Evolutionary conservation across 2,329 filamentous ascomycete genomes (phyloP), one percentile per base, ranked within the genome.

Genomic region (Nemania sp.): DNA sequence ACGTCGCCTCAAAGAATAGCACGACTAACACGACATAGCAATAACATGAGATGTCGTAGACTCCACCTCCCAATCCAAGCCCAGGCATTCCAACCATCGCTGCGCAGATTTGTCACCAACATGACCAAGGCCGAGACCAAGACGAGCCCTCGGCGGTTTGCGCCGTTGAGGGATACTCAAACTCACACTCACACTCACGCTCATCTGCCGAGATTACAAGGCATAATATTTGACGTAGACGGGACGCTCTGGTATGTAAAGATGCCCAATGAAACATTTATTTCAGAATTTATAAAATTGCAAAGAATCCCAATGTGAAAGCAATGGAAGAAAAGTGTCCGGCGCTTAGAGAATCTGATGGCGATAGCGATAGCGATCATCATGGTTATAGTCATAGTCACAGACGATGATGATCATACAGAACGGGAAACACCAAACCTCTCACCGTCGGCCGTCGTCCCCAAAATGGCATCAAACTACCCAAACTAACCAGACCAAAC

Each of bases 181-280:
- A 64, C 62, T 11, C 65, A 75, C 5, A 64, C 75, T 3, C 68
- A 73, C 2, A 67, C 70, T 21, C 71, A 72, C 9, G 67, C 70
- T 21, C 71, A 72, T 9, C 72, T 75, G 20, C 82, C 83, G 1
- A 78, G 72, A 58, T 75, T 90, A 29, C 80, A 80, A 62, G 87
- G 87, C 3, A 77, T 89, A 1, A 82, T 98, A 13, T 98, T 98
- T 76, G 94, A 99, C 77, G 91, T 99, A 65, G 94, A 99, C 75
- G 94, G 94, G 3, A 99, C 94, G 21, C 77, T 98, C 62, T 97
- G 90, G 93, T 96, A n/a, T n/a, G n/a, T n/a, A n/a, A 77, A 78
- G 87, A 80, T 18, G 42, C 35, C 9, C 7, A 20, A 10, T 20
- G 40, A 39, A 11, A 39, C 34, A 35, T 35, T 7, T 13, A n/a